Evolutionary conservation across 2,329 filamentous ascomycete genomes (phyloP).

Genomic region (Cercospora sp.): DNA sequence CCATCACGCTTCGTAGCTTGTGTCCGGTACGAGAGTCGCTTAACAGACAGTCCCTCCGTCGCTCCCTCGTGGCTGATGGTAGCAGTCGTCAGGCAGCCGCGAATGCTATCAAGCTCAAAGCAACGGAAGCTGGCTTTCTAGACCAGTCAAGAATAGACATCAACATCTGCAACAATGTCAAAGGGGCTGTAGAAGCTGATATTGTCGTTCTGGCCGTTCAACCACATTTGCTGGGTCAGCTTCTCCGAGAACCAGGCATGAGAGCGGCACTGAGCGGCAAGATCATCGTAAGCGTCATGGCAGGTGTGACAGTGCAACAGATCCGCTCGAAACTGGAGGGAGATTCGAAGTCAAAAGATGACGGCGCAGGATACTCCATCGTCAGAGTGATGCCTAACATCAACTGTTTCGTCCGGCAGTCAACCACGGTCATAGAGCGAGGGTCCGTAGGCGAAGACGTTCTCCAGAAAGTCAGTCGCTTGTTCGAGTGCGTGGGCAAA

Average conservation of each 20-base stretch:
- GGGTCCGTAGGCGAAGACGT: not conserved
- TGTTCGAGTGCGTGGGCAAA: constrained; percentile 71
- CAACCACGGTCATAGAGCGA: constrained; percentile 17
- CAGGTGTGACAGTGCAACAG: constrained; percentile 13
- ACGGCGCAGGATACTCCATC: not conserved
- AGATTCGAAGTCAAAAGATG: not conserved
- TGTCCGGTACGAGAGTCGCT: not conserved
- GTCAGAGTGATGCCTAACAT: constrained; percentile 20
- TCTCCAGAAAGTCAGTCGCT: constrained; percentile 63
- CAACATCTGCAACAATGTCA: constrained; percentile 7
- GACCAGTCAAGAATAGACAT: not conserved
- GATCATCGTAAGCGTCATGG: constrained; percentile 19
- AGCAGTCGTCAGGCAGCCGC: constrained; percentile 8
- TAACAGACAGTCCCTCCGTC: not conserved
- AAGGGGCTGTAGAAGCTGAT: not conserved
- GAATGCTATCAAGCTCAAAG: not conserved
- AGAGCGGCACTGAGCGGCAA: constrained; percentile 12
- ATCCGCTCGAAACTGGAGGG: not conserved
- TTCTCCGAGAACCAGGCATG: constrained; percentile 14
- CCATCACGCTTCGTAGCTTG: constrained; percentile 13
- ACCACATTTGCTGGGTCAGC: constrained; percentile 10
- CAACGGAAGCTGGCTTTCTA: not conserved
- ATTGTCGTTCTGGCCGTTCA: constrained; percentile 17
- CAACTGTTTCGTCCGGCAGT: constrained; percentile 6
- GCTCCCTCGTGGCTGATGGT: not conserved